A percentile compares a stretch with the other conserved stretches of the same genome.
Evolutionary conservation across 2,329 filamentous ascomycete genomes (phyloP).

Genomic region (Xylariaceae sp.): DNA sequence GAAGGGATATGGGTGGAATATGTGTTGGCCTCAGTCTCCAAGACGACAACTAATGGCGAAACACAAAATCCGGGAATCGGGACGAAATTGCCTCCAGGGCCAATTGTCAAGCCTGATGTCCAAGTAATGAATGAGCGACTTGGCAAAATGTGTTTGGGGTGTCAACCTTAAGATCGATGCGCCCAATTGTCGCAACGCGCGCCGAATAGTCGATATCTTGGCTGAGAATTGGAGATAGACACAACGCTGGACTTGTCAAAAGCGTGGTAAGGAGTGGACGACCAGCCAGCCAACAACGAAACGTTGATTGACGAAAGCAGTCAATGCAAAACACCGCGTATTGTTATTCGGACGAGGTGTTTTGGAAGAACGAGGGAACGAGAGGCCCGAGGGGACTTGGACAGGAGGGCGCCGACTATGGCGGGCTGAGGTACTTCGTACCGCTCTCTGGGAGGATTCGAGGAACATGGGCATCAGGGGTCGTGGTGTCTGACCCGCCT

Average conservation of each 20-base stretch:
- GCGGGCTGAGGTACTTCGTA: constrained; percentile 6
- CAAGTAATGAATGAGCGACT: background rate
- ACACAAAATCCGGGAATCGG: background rate
- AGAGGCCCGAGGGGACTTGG: constrained; percentile 2
- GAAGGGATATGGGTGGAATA: background rate
- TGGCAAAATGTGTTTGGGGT: background rate
- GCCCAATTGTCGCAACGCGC: too few relatives aligned
- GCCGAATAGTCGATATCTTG: too few relatives aligned
- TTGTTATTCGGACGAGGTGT: background rate
- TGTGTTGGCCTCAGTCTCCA: constrained; percentile 3
- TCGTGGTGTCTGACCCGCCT: constrained; percentile 11
- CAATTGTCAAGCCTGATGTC: background rate
- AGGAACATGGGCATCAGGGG: constrained; percentile 2
- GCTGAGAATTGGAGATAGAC: too few relatives aligned
- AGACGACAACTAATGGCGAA: constrained; percentile 2
- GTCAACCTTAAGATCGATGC: background rate
- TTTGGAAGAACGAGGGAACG: constrained; percentile 5
- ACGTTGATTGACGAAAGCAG: constrained; percentile 6
- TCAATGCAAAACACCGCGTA: constrained; percentile 5
- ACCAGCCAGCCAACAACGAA: constrained; percentile 8
- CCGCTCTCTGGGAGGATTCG: background rate
- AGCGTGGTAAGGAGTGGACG: constrained; percentile 14
- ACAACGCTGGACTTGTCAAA: background rate
- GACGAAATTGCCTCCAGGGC: constrained; percentile 2
- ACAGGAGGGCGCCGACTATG: constrained; percentile 1